Conservation (phyloP, 1,284 basidiomycete genomes). For the Leccinum subfulvum region DNA sequence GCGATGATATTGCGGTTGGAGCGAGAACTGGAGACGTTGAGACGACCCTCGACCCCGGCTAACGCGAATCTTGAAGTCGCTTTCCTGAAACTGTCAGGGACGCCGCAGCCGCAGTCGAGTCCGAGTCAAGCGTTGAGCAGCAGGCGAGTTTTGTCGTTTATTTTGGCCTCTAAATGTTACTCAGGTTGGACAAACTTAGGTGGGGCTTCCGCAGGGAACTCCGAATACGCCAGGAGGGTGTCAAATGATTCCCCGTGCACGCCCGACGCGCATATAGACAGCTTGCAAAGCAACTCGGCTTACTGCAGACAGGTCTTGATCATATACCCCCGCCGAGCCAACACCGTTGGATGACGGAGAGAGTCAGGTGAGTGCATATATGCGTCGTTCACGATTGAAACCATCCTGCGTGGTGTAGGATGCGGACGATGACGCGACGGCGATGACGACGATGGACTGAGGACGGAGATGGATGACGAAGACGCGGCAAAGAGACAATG, state of each 20-base stretch:
- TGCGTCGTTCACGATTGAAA: not conserved
- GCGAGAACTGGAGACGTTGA: conserved; percentile 35
- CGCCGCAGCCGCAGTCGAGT: conserved; percentile 4
- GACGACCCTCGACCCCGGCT: conserved; percentile 22
- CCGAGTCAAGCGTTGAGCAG: not conserved
- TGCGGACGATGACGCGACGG: not conserved
- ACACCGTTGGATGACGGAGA: conserved; percentile 3
- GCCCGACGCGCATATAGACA: conserved; percentile 25
- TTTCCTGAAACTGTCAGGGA: not conserved
- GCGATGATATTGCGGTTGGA: conserved; percentile 49
- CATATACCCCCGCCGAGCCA: not conserved
- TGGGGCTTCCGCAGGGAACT: not conserved
- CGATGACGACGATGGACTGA: too few relatives aligned
- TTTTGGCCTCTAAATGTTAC: not conserved
- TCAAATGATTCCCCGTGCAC: conserved; percentile 15
- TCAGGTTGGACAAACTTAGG: not conserved
- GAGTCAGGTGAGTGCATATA: conserved; percentile 24
- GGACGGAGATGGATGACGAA: too few relatives aligned
- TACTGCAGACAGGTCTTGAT: conserved; percentile 18
- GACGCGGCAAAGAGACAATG: too few relatives aligned
- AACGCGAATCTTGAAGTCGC: conserved; percentile 9
- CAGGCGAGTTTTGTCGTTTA: conserved; percentile 1
- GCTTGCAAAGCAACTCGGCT: conserved; percentile 31
- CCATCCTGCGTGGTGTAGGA: conserved; percentile 10
- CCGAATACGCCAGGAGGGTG: not conserved